phyloP scores from a whole-genome alignment of 2,329 filamentous ascomycete genomes.

The Coniochaeta sp. region DNA sequence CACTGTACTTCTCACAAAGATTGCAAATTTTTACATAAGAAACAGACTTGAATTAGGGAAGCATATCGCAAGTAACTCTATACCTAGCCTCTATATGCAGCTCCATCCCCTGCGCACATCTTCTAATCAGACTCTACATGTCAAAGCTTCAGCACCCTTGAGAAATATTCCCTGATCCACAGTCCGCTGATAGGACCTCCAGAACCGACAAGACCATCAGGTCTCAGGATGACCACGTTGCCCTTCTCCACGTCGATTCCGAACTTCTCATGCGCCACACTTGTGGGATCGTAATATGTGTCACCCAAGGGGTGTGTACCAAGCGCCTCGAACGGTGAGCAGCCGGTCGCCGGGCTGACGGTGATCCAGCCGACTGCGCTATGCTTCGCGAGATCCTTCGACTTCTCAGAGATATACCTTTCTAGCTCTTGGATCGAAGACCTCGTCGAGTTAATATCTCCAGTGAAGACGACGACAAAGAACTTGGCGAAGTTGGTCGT shows the following conservation, averaged over 20 bases:
- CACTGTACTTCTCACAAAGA: too few species aligned
- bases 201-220: conserved; percentile 16
- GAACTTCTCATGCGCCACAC: conserved; percentile 14
- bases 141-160: conserved; percentile 4
- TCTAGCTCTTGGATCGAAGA: conserved; percentile 10
- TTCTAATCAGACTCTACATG: too few species aligned
- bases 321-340: conserved; percentile 38
- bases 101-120: too few species aligned
- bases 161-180: conserved; percentile 11
- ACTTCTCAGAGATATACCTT: conserved; percentile 3
- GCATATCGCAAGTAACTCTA: too few species aligned
- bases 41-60: too few species aligned
- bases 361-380: conserved; percentile 32
- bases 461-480: conserved; percentile 32
- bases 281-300: conserved; percentile 40
- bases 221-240: conserved; percentile 16
- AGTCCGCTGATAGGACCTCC: conserved; percentile 6
- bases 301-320: conserved; percentile 36
- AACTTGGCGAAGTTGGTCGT: conserved; percentile 34
- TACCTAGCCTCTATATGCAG: too few species aligned
- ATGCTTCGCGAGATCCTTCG: conserved; percentile 13
- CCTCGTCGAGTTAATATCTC: conserved; percentile 19
- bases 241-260: conserved; percentile 16
- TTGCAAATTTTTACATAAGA: too few species aligned
- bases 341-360: conserved; percentile 32